Conservation (phyloP, 495 filamentous ascomycete species). For the Podospora bellae-mahoneyi region DNA sequence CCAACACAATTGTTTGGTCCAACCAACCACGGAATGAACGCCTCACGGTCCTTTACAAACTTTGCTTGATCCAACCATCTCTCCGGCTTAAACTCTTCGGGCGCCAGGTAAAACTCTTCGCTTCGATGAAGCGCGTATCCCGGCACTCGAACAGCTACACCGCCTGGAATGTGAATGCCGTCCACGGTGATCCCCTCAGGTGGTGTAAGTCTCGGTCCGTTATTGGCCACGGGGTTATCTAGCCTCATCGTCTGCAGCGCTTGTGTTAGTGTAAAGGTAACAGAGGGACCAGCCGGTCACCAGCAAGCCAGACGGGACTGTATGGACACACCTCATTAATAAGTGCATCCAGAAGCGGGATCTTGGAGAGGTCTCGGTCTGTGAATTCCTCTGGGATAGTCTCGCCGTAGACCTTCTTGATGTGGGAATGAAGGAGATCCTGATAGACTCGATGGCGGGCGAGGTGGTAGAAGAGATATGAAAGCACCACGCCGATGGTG, state of each 20-base stretch:
- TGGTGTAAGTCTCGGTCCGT: slow-evolving; percentile 43
- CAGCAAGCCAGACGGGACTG: no score
- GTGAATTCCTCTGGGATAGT: slow-evolving; percentile 20
- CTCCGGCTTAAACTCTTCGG: slow-evolving; percentile 42
- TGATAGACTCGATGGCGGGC: slow-evolving; percentile 11
- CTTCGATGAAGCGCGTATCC: slow-evolving; percentile 38
- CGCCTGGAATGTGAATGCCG: slow-evolving; percentile 44
- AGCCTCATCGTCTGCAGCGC: slow-evolving; percentile 43
- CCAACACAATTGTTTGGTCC: slow-evolving; percentile 34
- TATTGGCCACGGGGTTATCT: slow-evolving; percentile 49
- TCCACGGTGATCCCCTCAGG: slow-evolving; percentile 47
- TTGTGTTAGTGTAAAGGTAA: no score
- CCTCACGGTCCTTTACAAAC: slow-evolving; percentile 42
- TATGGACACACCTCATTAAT: slow-evolving; percentile 43
- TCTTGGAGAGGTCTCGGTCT: slow-evolving; percentile 15
- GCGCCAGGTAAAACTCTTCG: background rate
- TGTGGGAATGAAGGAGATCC: slow-evolving; percentile 8
- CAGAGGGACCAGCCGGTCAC: no score
- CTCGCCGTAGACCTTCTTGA: slow-evolving; percentile 15
- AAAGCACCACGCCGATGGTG: slow-evolving; percentile 23
- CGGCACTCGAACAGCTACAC: slow-evolving; percentile 41
- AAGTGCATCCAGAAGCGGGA: slow-evolving; percentile 42
- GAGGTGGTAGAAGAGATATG: slow-evolving; percentile 21
- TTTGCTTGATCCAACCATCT: slow-evolving; percentile 48
- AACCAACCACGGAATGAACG: slow-evolving; percentile 50